phyloP scores from a whole-genome alignment of 768 basidiomycete species.

The Amylocystis lapponica region DNA sequence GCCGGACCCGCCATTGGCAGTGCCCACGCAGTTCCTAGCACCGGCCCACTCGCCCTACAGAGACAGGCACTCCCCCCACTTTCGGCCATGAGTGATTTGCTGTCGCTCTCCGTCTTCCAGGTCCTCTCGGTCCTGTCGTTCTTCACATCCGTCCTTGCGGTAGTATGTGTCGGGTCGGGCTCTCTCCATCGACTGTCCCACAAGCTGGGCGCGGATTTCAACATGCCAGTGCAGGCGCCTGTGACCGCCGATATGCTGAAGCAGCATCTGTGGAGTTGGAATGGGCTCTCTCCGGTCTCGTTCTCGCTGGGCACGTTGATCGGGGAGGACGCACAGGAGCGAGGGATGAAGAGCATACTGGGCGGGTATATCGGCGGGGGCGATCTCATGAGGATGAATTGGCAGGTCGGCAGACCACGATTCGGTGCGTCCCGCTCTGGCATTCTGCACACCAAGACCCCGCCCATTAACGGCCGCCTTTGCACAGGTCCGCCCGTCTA shows the following conservation, averaged over 20 bases:
- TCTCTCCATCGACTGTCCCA: conserved; percentile 20
- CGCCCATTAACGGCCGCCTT: background rate
- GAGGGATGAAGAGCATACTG: background rate
- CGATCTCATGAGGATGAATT: conserved; percentile 21
- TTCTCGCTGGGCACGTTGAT: conserved; percentile 21
- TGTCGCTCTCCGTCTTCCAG: conserved; percentile 18
- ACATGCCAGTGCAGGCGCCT: conserved; percentile 6
- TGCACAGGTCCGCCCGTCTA: conserved; percentile 13
- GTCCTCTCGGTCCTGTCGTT: conserved; percentile 17
- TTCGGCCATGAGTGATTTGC: conserved; percentile 14
- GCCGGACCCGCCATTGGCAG: background rate
- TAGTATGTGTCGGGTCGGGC: conserved; percentile 18
- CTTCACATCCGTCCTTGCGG: conserved; percentile 16
- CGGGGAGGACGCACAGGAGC: conserved; percentile 20
- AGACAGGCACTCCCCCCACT: background rate
- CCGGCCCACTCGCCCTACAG: background rate
- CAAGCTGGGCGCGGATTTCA: conserved; percentile 11
- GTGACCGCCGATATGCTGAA: conserved; percentile 14
- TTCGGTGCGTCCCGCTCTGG: conserved; percentile 18
- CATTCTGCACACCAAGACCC: background rate
- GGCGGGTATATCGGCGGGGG: conserved; percentile 19
- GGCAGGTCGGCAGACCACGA: conserved; percentile 16
- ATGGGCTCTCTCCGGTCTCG: conserved; percentile 18
- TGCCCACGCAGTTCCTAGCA: background rate
- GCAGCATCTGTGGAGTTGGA: conserved; percentile 20